Base-by-base conservation (phyloP, 2,329 filamentous ascomycete species). In the Sporothrix protearum region DNA sequence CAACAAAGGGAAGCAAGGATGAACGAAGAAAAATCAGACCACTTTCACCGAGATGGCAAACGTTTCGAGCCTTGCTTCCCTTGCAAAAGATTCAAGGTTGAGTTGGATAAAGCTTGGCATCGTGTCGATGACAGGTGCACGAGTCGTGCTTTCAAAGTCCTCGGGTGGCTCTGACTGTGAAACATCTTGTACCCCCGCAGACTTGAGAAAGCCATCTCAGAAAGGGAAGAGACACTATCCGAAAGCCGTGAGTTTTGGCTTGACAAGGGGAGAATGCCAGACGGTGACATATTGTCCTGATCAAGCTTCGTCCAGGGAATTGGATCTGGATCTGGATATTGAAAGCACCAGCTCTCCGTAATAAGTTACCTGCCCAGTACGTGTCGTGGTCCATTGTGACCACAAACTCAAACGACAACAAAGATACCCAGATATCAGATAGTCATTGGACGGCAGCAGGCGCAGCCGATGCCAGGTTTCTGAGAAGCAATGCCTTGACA, bases 11-110 rank as follows among this genome's bases (percentile, higher is more conserved):
- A 69, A 22, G 0, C 16, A 69, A 69, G n/a, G 39, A n/a, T 8
- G 47, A n/a, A 28, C 5, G 53, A 33, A 3, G 53, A 67, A 45
- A 36, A 67, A 30, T 68, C 70, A 71, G 70, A 42, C 70, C 70
- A 71, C 51, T 63, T 68, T 53, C 8, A 39, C 9, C 63, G 33
- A 64, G 22, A 3, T 28, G 16, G 14, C 22, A 28, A 7, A 39
- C 42, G 2, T 63, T 61, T 53, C 70, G 64, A 61, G 16, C 19
- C n/a, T 49, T 47, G 22, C 19, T 36, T 19, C 47, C 30, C n/a
- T 28, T 12, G 28, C 19, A n/a, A 30, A 28, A n/a, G 12, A 6
- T 6, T 64, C 14, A 42, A 70, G 45, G 55, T 53, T 70, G 22
- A 42, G 45, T 45, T 12, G 61, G 22, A 47, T 7, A 47, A n/a